Evolutionary conservation across 2,329 filamentous ascomycete genomes (phyloP).

Genomic region (Trichoderma afroharzianum): DNA sequence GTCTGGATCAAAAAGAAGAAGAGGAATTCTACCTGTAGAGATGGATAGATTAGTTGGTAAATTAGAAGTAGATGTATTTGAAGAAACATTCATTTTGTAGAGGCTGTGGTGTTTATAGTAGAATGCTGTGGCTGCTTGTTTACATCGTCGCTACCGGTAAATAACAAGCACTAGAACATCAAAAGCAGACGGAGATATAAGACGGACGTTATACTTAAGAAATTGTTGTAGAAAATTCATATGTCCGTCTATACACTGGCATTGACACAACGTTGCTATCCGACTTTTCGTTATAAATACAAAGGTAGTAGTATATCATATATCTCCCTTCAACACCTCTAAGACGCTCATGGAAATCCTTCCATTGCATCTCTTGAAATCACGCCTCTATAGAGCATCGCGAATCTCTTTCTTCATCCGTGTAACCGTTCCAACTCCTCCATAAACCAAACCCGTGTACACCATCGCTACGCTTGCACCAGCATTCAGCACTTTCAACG

Average conservation of each 20-base stretch:
- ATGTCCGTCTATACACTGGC: background rate
- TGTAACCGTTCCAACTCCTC: constrained; percentile 61
- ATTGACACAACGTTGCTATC: background rate
- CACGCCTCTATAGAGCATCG: constrained; percentile 33
- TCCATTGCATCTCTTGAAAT: background rate
- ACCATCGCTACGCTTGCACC: constrained; percentile 89
- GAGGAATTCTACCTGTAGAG: background rate
- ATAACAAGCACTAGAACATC: too few relatives aligned
- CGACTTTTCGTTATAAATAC: constrained; percentile 10
- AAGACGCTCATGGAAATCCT: background rate
- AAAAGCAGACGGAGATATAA: too few relatives aligned
- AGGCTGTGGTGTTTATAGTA: too few relatives aligned
- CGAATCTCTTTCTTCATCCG: constrained; percentile 63
- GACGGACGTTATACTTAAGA: background rate
- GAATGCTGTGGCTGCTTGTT: too few relatives aligned
- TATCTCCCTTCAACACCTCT: background rate
- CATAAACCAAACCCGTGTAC: constrained; percentile 73
- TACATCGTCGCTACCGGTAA: too few relatives aligned
- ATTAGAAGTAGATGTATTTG: background rate
- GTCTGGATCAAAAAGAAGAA: background rate
- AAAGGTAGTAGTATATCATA: background rate
- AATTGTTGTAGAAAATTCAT: background rate
- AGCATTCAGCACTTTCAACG: constrained; percentile 75
- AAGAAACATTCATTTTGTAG: too few relatives aligned
- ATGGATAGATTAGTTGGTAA: accelerated